Evolutionary conservation across 1,284 basidiomycete genomes (phyloP).

Genomic region (Quambalaria eucalypti): DNA sequence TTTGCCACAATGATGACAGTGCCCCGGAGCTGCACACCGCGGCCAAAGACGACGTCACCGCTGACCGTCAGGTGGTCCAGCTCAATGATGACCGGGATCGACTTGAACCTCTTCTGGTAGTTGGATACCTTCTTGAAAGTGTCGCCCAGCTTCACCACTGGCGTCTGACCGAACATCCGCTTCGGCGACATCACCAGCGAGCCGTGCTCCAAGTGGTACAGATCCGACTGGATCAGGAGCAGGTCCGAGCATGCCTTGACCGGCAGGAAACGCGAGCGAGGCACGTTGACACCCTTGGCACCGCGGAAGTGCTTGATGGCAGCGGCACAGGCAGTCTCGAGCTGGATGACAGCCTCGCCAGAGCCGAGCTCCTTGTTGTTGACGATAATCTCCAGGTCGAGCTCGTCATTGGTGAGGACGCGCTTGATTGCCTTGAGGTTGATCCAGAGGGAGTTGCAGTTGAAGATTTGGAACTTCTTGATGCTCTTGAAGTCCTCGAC

Average conservation of each 20-base stretch:
- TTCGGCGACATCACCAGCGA: conserved; percentile 66
- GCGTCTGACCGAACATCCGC: conserved; percentile 65
- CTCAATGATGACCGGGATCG: conserved; percentile 72
- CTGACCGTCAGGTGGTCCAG: conserved; percentile 93
- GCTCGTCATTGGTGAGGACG: conserved; percentile 77
- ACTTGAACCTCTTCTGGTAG: conserved; percentile 96
- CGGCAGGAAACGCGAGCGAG: conserved; percentile 91
- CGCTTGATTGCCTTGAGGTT: conserved; percentile 84
- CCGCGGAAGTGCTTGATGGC: conserved; percentile 90
- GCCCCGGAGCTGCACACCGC: conserved; percentile 64
- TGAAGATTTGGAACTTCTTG: conserved; percentile 51
- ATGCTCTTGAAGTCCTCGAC: conserved; percentile 95
- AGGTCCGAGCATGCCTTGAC: conserved; percentile 62
- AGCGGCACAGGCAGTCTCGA: conserved; percentile 95
- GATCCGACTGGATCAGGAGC: conserved; percentile 89
- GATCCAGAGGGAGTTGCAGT: conserved; percentile 94
- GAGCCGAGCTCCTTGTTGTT: conserved; percentile 63
- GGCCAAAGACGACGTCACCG: conserved; percentile 90
- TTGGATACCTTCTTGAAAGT: conserved; percentile 71
- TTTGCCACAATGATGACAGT: conserved; percentile 64
- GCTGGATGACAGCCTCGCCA: conserved; percentile 73
- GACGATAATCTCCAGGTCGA: conserved; percentile 79
- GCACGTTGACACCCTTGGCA: conserved; percentile 95
- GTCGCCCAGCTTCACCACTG: conserved; percentile 94
- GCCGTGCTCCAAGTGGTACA: conserved; percentile 91